A percentile compares a stretch with the other conserved stretches of the same genome.
These are phyloP conservation scores for Stagonosporopsis rhizophila DNA, from an alignment of 2,329 filamentous ascomycete species.

Conservation along the genomic window DNA sequence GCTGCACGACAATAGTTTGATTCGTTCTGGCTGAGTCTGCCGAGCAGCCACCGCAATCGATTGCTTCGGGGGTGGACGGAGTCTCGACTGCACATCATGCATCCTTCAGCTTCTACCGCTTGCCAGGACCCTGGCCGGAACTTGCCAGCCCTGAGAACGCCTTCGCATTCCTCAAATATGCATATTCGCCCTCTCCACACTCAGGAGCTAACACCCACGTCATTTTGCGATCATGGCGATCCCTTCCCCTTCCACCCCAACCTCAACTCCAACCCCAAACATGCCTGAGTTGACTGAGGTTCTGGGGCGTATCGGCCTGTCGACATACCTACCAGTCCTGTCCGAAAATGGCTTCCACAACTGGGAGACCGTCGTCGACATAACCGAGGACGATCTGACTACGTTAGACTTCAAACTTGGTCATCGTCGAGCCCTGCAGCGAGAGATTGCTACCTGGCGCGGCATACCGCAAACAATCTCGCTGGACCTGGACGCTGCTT, in stretches of 20 bases:
- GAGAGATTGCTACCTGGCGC: slow-evolving; percentile 49
- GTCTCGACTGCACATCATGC: slow-evolving; percentile 20
- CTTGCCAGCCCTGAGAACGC: slow-evolving; percentile 18
- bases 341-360: slow-evolving; percentile 47
- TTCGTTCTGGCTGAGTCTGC: neutral
- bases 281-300: slow-evolving; percentile 36
- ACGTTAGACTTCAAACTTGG: slow-evolving; percentile 50
- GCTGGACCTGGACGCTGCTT: slow-evolving; percentile 20
- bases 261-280: slow-evolving; percentile 22
- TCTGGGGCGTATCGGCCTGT: slow-evolving; percentile 43
- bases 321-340: slow-evolving; percentile 37
- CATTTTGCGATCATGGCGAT: slow-evolving; percentile 34
- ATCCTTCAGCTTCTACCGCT: slow-evolving; percentile 22
- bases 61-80: neutral
- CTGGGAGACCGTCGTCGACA: slow-evolving; percentile 51
- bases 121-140: slow-evolving; percentile 22
- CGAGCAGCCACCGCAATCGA: slow-evolving; percentile 7
- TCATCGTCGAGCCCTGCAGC: slow-evolving; percentile 49
- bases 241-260: slow-evolving; percentile 28
- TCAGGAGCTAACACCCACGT: slow-evolving; percentile 23
- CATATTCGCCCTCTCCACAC: slow-evolving; percentile 21
- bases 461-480: slow-evolving; percentile 39
- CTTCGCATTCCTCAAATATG: slow-evolving; percentile 31
- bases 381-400: slow-evolving; percentile 50
- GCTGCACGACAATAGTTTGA: slow-evolving; percentile 10